Evolutionary conservation across 352 stramenopile genomes (phyloP), one percentile per base, ranked within the genome.

Genomic region (Phytophthora meadii): DNA sequence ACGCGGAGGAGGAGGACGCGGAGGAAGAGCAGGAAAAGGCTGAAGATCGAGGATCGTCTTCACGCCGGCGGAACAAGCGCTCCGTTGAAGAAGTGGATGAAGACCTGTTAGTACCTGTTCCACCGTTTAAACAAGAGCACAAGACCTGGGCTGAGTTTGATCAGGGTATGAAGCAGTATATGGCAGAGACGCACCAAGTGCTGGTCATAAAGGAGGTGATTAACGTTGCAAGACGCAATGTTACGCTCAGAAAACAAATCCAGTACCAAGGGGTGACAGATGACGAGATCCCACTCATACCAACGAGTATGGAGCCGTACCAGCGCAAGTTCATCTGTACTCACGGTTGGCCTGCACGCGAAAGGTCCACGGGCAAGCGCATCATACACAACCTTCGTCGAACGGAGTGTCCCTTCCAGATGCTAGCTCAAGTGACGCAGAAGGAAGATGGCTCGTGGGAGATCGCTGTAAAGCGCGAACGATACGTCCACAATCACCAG

Each of bases 311-410:
- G 56, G 25, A 51, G 5, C 34, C 37, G 3, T 64, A 45, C 36
- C 56, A 56, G 12, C 36, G 36, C 5, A 56, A 57, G 27, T 57
- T 36, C 17, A 64, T 64, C 1, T 56, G 56, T 25, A 64, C 22
- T 24, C 36, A 64, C 12, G 25, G 36, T 2, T 64, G 56, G 56
- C 27, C 27, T 30, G 27, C 27, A 7, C 27, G 56, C 5, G 37
- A 64, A 4, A 37, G 36, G 15, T 55, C 37, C 2, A 36, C 15
- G 1, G 46, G 46, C 3, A 56, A 41, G 36, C 22, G 56, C 3
- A 44, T n/a, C 3, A 7, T 17, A 11, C 47, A 59, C 39, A 46
- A 41, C n/a, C 8, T 54, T 2, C 41, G 15, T 3, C 4, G 9
- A 7, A 50, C 49, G 4, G 58, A 42, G 2, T 59, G 49, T n/a